Evolutionary conservation across 192 early-diverging fungal species (phyloP).

Genomic region (Spizellomyces punctatus): DNA sequence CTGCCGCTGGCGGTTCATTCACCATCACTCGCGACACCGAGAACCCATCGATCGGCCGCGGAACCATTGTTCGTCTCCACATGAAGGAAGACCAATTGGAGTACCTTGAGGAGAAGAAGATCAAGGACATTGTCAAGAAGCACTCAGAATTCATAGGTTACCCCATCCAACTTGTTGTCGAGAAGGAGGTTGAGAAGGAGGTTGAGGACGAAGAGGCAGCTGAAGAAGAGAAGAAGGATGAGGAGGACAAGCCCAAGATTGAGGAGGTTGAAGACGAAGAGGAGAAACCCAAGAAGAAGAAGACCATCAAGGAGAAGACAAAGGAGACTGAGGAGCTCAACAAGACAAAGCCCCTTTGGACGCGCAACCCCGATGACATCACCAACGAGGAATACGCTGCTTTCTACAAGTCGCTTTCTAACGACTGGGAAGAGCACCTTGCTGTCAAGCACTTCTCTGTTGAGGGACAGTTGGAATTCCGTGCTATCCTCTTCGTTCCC

Average conservation of each 20-base stretch:
- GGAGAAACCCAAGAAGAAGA: constrained; percentile 75
- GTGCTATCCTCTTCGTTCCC: constrained; percentile 97
- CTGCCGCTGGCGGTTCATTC: constrained; percentile 86
- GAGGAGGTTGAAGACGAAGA: constrained; percentile 72
- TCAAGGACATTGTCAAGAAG: constrained; percentile 99
- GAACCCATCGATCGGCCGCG: constrained; percentile 90
- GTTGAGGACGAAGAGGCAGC: constrained; percentile 88
- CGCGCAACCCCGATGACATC: constrained; percentile 97
- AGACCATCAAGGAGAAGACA: constrained; percentile 82
- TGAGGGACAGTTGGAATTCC: constrained; percentile 99
- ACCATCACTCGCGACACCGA: constrained; percentile 91
- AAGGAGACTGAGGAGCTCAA: constrained; percentile 94
- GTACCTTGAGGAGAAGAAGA: constrained; percentile 98
- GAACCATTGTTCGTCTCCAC: constrained; percentile 92
- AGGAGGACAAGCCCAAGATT: constrained; percentile 51
- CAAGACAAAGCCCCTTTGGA: constrained; percentile 99
- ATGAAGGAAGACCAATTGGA: constrained; percentile 99
- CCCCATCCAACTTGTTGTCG: constrained; percentile 94
- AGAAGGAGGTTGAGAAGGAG: constrained; percentile 98
- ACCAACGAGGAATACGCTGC: constrained; percentile 93
- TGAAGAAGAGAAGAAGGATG: constrained; percentile 69
- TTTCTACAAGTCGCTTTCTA: constrained; percentile 98
- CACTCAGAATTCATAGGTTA: constrained; percentile 99
- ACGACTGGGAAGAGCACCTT: constrained; percentile 99
- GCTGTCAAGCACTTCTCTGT: constrained; percentile 99